phyloP scores from a whole-genome alignment of 2,329 filamentous ascomycete genomes.

The Aspergillus sp. region DNA sequence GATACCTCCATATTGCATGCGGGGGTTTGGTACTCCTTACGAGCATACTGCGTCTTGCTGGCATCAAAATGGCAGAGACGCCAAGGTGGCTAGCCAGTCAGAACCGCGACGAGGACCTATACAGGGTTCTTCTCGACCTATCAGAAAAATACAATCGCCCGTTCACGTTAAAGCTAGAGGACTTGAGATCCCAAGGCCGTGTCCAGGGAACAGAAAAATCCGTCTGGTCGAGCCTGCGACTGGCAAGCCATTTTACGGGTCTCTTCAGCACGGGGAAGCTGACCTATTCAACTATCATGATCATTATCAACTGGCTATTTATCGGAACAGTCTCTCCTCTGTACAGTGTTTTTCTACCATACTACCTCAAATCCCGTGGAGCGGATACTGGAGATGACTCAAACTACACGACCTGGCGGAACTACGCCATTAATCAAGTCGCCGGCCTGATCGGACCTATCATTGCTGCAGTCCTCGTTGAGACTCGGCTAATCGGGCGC shows the following conservation, averaged over 20 bases:
- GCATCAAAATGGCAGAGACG: slow-evolving; percentile 79
- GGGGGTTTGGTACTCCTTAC: slow-evolving; percentile 70
- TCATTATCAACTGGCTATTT: slow-evolving; percentile 79
- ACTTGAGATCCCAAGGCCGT: background rate
- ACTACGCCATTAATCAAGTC: slow-evolving; percentile 77
- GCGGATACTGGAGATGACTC: slow-evolving; percentile 37
- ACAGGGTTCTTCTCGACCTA: slow-evolving; percentile 57
- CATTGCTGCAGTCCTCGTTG: slow-evolving; percentile 71
- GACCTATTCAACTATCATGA: slow-evolving; percentile 36
- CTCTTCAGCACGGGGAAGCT: background rate
- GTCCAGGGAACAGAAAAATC: slow-evolving; percentile 8
- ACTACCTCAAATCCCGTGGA: slow-evolving; percentile 65
- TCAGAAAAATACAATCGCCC: slow-evolving; percentile 6
- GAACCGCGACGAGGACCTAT: slow-evolving; percentile 73
- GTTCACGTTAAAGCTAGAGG: background rate
- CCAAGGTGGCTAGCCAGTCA: slow-evolving; percentile 78
- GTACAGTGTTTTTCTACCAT: slow-evolving; percentile 85
- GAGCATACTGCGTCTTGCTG: slow-evolving; percentile 73
- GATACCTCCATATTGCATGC: slow-evolving; percentile 67
- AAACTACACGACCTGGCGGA: slow-evolving; percentile 61
- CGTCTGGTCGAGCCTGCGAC: slow-evolving; percentile 2
- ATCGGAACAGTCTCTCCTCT: slow-evolving; percentile 86
- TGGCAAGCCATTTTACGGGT: slow-evolving; percentile 33
- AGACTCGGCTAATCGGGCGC: slow-evolving; percentile 62
- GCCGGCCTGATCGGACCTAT: slow-evolving; percentile 75